Base-by-base conservation (phyloP, 2,329 filamentous ascomycete species). In the Dryadomyces quercivorus region DNA sequence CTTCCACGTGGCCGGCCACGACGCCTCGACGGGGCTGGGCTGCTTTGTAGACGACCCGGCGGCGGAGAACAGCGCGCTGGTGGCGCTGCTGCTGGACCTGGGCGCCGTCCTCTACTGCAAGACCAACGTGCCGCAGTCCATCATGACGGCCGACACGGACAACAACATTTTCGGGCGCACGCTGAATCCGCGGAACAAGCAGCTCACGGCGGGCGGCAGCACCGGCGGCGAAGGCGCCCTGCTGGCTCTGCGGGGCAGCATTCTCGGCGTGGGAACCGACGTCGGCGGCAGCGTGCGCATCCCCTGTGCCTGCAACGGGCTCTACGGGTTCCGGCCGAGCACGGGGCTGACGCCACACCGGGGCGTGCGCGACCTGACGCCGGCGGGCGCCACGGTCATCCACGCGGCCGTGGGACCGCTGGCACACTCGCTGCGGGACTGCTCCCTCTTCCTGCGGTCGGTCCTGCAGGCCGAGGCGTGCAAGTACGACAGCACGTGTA, bases 171-270 rank as follows among this genome's bases (percentile, higher is more conserved):
- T 80, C 59, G 83, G 82, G 5, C 72, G 80, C 5, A 82, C 80
- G 0, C 64, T 80, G 18, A 85, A 84, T 61, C 83, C 84, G 0
- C 66, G 68, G 5, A 84, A 84, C 61, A 73, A 77, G 21, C 67
- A 66, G 3, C 69, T 80, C 2, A 84, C 81, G 0, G 75, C 75
- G 36, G 84, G 84, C 9, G 84, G 84, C 6, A 81, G 76, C 38
- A 82, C 80, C 0, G 84, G 84, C 4, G 84, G 84, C 46, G 84
- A 87, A 62, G 75, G 76, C 9, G 82, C 82, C 0, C 70, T 86
- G 2, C 72, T 86, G 40, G 70, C 70, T 0, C 74, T 85, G 54
- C 63, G 64, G 9, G 84, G 82, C 10, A 80, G 75, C 54, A 72
- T 75, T 1, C 58, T 84, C 1, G 84, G 84, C 16, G 70, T 85